Evolutionary conservation across 2,329 filamentous ascomycete species (phyloP).

Genomic region (Aspergillus viridinutans): DNA sequence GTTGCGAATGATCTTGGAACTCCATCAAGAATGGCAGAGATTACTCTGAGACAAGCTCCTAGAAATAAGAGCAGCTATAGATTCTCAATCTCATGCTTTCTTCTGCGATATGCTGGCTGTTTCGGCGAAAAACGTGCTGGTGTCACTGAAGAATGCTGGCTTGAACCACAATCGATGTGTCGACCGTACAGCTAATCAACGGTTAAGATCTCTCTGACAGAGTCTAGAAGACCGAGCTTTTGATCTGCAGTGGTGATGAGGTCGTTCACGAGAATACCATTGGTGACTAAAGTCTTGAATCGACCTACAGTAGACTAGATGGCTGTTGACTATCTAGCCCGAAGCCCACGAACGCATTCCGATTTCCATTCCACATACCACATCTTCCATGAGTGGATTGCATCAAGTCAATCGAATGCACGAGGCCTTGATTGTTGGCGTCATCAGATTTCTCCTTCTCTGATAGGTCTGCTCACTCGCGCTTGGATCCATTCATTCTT

Average conservation of each 20-base stretch:
- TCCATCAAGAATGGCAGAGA: background rate
- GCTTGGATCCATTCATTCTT: background rate
- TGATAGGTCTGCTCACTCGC: background rate
- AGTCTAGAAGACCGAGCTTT: background rate
- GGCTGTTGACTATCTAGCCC: background rate
- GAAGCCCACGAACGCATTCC: slow-evolving; percentile 1
- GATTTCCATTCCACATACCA: slow-evolving; percentile 8
- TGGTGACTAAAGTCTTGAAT: background rate
- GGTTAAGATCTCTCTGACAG: background rate
- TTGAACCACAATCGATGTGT: background rate
- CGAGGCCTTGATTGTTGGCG: background rate
- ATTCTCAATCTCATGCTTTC: background rate
- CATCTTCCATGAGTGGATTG: background rate
- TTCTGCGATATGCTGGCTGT: background rate
- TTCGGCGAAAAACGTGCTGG: background rate
- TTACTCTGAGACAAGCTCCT: background rate
- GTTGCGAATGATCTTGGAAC: background rate
- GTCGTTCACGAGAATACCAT: background rate
- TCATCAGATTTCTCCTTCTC: background rate
- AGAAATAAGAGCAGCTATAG: too few relatives aligned
- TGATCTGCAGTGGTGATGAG: background rate
- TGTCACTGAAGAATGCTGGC: background rate
- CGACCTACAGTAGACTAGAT: background rate
- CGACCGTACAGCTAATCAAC: background rate
- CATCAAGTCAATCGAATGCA: background rate